Evolutionary conservation across 371 early-diverging fungal genomes (phyloP).

Genomic region (Lichtheimia ornata): DNA sequence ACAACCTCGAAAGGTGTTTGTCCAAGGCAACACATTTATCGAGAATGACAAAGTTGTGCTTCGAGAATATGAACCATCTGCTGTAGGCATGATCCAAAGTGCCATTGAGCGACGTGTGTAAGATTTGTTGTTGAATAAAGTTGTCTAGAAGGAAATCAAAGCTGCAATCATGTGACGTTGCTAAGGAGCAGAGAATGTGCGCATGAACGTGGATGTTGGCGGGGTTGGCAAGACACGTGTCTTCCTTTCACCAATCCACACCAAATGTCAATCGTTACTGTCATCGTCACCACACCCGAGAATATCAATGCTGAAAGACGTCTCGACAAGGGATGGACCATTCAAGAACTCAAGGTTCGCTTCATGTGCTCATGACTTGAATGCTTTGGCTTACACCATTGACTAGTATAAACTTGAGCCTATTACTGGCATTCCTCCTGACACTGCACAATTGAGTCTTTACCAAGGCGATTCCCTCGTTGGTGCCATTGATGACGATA

Average conservation of each 20-base stretch:
- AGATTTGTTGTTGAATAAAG: conserved; percentile 2
- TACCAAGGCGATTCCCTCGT: conserved; percentile 61
- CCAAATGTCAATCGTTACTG: conserved; percentile 68
- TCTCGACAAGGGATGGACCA: conserved; percentile 75
- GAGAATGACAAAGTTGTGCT: conserved; percentile 41
- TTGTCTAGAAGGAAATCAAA: background rate
- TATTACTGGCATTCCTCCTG: conserved; percentile 86
- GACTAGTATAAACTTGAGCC: conserved; percentile 81
- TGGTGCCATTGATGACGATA: conserved; percentile 66
- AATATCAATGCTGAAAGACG: conserved; percentile 76
- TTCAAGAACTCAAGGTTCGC: conserved; percentile 71
- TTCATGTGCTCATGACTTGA: background rate
- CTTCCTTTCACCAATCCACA: background rate
- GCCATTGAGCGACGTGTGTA: conserved; percentile 55
- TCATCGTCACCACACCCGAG: conserved; percentile 71
- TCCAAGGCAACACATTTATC: conserved; percentile 56
- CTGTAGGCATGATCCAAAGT: conserved; percentile 60
- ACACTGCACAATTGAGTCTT: conserved; percentile 68
- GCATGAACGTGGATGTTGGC: background rate
- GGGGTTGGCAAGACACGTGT: background rate
- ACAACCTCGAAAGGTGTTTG: conserved; percentile 60
- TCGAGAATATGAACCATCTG: conserved; percentile 58
- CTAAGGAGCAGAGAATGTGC: too few relatives aligned
- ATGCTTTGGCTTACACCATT: background rate
- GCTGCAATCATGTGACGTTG: background rate